These are phyloP conservation scores for Cyclotella cryptica DNA, from an alignment of 108 stramenopile species.

Conservation along the genomic window DNA sequence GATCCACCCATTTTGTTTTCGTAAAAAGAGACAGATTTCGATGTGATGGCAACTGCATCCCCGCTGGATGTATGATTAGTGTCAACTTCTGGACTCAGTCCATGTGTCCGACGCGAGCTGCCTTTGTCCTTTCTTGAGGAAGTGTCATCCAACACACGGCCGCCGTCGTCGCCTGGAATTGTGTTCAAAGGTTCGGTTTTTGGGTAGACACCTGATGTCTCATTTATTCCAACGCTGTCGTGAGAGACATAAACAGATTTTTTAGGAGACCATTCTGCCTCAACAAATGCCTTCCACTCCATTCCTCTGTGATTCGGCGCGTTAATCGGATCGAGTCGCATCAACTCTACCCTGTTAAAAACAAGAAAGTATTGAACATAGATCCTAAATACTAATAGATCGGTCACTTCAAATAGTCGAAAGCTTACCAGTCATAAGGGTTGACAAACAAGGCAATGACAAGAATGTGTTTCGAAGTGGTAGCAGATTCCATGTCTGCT, in stretches of 20 bases:
- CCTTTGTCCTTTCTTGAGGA: background rate
- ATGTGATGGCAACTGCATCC: background rate
- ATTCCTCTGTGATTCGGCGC: slow-evolving; percentile 37
- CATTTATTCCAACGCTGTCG: background rate
- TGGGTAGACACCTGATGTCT: background rate
- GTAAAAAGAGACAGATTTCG: slow-evolving; percentile 40
- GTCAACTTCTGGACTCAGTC: no score
- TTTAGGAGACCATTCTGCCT: slow-evolving; percentile 37
- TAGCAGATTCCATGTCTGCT: slow-evolving; percentile 7
- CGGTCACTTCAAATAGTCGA: background rate
- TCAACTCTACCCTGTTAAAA: slow-evolving; percentile 49
- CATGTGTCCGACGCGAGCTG: no score
- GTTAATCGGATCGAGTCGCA: slow-evolving; percentile 53
- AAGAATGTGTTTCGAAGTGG: slow-evolving; percentile 23
- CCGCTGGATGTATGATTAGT: background rate
- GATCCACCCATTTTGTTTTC: slow-evolving; percentile 77
- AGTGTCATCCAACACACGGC: background rate
- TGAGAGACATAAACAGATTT: background rate
- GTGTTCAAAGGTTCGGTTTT: background rate
- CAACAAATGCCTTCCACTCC: slow-evolving; percentile 36
- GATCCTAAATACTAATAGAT: background rate
- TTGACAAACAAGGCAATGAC: slow-evolving; percentile 52
- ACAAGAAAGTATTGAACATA: background rate
- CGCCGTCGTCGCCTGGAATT: slow-evolving; percentile 18
- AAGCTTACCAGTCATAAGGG: slow-evolving; percentile 59